Base-by-base conservation (phyloP, 2,329 filamentous ascomycete genomes). In the Aspergillaceae sp. region DNA sequence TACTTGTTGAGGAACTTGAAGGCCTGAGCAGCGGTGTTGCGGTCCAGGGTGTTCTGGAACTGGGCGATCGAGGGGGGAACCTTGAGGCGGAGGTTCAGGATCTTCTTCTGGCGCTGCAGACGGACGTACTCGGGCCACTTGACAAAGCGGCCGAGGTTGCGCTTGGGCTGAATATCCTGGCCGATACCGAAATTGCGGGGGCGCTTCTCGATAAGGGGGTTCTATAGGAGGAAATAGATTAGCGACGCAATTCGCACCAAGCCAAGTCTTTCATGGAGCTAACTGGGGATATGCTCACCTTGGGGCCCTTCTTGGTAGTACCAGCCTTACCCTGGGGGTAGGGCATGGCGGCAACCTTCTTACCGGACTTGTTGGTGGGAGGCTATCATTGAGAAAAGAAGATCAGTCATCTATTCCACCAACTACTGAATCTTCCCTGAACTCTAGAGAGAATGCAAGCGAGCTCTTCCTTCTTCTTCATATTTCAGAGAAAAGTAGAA, bases 1-100 rank as follows among this genome's bases (percentile, higher is more conserved):
- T 98, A 98, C 83, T 98, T 98, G 87, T 95, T 94, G 70, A 98
- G 87, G 70, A 98, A 85, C 83, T 97, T 97, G 82, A 98, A 92
- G 58, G 87, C 80, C 79, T 97, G 91, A 65, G 89, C 87, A 62
- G 94, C 94, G 59, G 91, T 87, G 82, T 94, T 94, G 76, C 87
- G 86, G 82, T 94, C 87, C 65, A 97, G 86, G 63, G 94, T 89
- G 74, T 91, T 86, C 78, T 89, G 84, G 85, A 97, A 98, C 80
- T 98, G 92, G 62, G 91, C 83, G 64, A 98, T 89, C 63, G 91
- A 85, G 68, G 94, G 92, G 55, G 92, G 92, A 55, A 98, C 92
- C 86, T 98, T 98, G 69, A 98, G 80, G 69, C 92, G 91, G 75
- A 98, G 80, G 81, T 91, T 89, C 74, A 98, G 83, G 76, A 97